Evolutionary conservation across 768 basidiomycete genomes (phyloP), one percentile per base, ranked within the genome.

Genomic region (Rhodocollybia butyracea): DNA sequence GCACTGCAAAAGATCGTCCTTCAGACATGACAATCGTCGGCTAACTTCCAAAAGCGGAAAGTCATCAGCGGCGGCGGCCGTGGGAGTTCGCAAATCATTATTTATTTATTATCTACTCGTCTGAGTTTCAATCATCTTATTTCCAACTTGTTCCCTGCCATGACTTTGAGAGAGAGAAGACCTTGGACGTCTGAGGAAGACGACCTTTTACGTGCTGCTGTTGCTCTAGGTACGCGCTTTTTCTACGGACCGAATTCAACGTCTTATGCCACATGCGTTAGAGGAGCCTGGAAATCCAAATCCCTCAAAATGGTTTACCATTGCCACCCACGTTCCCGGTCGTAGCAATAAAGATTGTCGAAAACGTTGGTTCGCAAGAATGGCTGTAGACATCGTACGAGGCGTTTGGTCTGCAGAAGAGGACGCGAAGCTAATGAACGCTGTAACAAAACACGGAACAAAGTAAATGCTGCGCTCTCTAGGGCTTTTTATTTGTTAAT

Each of bases 291-390:
- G 79, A 43, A 79, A 80, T 62, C 68, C 77, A 32, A 80, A 79
- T 58, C 82, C 82, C n/a, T 81, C 81, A 46, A 83, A 81, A 58
- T 84, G 82, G 82, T 80, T 81, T 64, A 80, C 81, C 30, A 84
- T 84, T 51, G 79, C 82, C 17, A 80, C 81, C 60, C 82, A 83
- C 63, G 80, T 84, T 5, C 82, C 82, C 13, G 78, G 82, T 62
- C 72, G 82, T 53, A 84, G 80, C 26, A 84, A 84, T 72, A 84
- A 84, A 60, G 82, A 84, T 63, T 84, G 82, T 64, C 75, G 82
- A 58, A 84, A 84, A 64, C 72, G 82, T 13, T 84, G 81, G 81
- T 83, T 82, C 58, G 81, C 82, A 1, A 81, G 82, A 70, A 82
- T 84, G 81, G 80, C 80, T 53, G 77, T 79, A 12, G 78, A 80